phyloP scores from a whole-genome alignment of 1,284 basidiomycete genomes.

The Sporisorium scitamineum region DNA sequence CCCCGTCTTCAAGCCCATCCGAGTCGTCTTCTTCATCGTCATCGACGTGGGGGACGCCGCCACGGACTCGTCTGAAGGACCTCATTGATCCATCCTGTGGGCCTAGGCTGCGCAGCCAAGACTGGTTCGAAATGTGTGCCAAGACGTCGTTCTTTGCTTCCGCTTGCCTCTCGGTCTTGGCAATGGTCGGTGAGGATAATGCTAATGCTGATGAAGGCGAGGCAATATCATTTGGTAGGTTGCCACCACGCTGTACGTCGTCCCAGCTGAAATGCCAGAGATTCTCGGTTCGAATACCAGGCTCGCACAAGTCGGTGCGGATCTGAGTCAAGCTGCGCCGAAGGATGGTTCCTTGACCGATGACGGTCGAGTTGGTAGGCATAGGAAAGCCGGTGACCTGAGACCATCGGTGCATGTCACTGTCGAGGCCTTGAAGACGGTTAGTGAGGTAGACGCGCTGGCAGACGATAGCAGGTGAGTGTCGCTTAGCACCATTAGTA shows the following conservation, averaged over 20 bases:
- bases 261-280: slow-evolving; percentile 47
- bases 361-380: slow-evolving; percentile 34
- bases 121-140: slow-evolving; percentile 34
- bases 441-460: slow-evolving; percentile 47
- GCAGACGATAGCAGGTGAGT: slow-evolving; percentile 36
- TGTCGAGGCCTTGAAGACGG: slow-evolving; percentile 44
- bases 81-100: background rate
- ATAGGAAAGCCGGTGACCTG: slow-evolving; percentile 43
- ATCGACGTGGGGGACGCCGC: background rate
- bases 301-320: slow-evolving; percentile 43
- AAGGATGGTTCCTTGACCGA: slow-evolving; percentile 44
- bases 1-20: slow-evolving; percentile 19
- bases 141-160: background rate
- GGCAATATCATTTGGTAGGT: background rate
- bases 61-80: background rate
- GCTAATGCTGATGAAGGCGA: background rate
- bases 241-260: slow-evolving; percentile 11
- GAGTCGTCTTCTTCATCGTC: slow-evolving; percentile 1
- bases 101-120: slow-evolving; percentile 37
- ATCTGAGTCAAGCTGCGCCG: slow-evolving; percentile 33
- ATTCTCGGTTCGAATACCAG: slow-evolving; percentile 43
- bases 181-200: background rate
- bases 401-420: slow-evolving; percentile 37
- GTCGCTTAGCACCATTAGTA: background rate
- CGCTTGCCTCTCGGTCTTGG: background rate